Evolutionary conservation across 257 asterid species (phyloP).

Genomic region (Nicotiana undulata): DNA sequence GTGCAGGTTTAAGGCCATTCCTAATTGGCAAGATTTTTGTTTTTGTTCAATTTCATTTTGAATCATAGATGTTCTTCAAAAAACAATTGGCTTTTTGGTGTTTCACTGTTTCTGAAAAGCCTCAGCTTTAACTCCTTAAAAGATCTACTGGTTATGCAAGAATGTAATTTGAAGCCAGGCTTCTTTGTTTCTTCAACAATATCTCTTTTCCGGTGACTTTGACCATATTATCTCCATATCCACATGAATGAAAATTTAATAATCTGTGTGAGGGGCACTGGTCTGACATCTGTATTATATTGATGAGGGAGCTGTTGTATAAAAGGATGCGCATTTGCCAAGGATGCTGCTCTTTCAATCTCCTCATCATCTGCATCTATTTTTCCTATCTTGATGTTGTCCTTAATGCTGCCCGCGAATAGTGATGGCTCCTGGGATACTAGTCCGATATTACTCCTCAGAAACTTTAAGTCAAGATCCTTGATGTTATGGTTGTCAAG

Average conservation of each 20-base stretch:
- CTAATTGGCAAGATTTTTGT: neutral
- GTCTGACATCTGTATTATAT: slow-evolving; percentile 58
- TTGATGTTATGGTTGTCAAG: slow-evolving; percentile 57
- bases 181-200: too few relatives aligned
- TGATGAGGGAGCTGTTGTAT: slow-evolving; percentile 63
- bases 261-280: neutral
- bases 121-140: neutral
- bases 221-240: too few relatives aligned
- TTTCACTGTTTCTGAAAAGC: neutral
- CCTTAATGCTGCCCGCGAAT: slow-evolving; percentile 64
- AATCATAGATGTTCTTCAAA: too few relatives aligned
- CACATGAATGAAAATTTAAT: too few relatives aligned
- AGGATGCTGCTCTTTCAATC: slow-evolving; percentile 47
- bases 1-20: too few relatives aligned
- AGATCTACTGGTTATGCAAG: neutral
- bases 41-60: neutral
- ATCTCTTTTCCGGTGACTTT: too few relatives aligned
- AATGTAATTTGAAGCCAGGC: too few relatives aligned
- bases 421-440: slow-evolving; percentile 89
- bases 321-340: slow-evolving; percentile 83
- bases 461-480: slow-evolving; percentile 63
- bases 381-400: slow-evolving; percentile 66
- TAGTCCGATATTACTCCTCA: slow-evolving; percentile 65
- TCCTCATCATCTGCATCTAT: slow-evolving; percentile 45
- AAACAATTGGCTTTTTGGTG: too few relatives aligned